Evolutionary conservation across 1,284 basidiomycete species (phyloP).

Genomic region (Rhodotorula sp.): DNA sequence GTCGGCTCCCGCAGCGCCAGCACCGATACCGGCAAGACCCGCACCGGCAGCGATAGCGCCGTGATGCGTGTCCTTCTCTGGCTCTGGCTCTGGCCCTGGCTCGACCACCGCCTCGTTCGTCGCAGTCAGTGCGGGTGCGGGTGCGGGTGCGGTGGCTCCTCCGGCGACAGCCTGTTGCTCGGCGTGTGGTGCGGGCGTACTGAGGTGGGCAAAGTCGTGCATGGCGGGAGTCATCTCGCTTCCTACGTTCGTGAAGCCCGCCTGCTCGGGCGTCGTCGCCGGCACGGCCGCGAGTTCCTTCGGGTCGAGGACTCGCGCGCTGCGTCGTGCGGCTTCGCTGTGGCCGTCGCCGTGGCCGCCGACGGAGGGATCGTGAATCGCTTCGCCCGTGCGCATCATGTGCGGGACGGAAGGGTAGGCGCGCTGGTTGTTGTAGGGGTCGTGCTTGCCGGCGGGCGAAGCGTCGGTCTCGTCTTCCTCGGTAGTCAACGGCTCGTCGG

Average conservation of each 20-base stretch:
- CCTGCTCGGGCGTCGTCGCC: constrained; percentile 14
- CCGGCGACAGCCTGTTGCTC: not conserved
- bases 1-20: not conserved
- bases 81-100: not conserved
- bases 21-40: constrained; percentile 1
- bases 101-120: not conserved
- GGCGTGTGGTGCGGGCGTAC: constrained; percentile 4
- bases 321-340: not conserved
- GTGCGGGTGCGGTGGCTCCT: not conserved
- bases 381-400: not conserved
- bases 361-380: not conserved
- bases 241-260: constrained; percentile 20
- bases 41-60: not conserved
- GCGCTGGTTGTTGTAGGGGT: constrained; percentile 25
- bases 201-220: constrained; percentile 35
- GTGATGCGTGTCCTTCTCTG: not conserved
- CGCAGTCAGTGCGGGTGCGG: not conserved
- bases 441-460: not conserved
- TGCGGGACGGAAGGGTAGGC: constrained; percentile 15
- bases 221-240: constrained; percentile 9
- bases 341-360: no score
- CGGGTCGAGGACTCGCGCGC: constrained; percentile 16
- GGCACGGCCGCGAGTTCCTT: not conserved
- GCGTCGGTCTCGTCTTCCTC: not conserved
- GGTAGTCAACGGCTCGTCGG: not conserved